Evolutionary conservation across 2,329 filamentous ascomycete species (phyloP), one percentile per base, ranked within the genome.

Genomic region (Paracoccidioides lutzii): DNA sequence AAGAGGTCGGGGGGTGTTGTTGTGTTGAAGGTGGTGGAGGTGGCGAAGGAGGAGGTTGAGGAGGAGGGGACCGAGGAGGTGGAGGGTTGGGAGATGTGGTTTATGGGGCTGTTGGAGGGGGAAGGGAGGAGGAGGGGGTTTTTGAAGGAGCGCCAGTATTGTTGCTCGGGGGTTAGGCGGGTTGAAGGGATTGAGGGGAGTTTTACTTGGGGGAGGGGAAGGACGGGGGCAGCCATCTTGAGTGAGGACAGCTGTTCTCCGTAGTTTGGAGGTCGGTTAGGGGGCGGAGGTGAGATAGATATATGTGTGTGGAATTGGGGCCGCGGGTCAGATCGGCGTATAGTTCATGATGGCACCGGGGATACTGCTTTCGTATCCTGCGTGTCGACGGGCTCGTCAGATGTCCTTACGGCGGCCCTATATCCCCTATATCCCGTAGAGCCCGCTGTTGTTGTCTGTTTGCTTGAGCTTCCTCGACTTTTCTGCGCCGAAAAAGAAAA

Each of bases 101-200:
- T 95, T 65, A 98, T 82, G 48, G 89, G 87, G 69, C 87, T 90
- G 67, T 88, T 88, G 61, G 93, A 89, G 61, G 90, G 90, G 60
- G 91, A 95, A 48, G 93, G 88, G 59, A 97, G 84, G 59, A 91
- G 83, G 57, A 95, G 82, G 62, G 90, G 88, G 63, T 90, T 93
- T 74, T 88, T 90, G 77, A 98, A 98, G 10, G 87, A 85, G 68
- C 86, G 87, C 94, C 94, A 98, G 78, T 97, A 97, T 62, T 85
- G 81, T 74, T 97, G 90, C 75, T 98, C 93, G 37, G 90, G 85
- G 5, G 91, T 95, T 50, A 91, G 75, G 51, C 66, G 67, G 54
- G 88, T 85, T 43, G 86, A 84, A 56, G 90, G 90, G 52, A 88
- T 88, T 60, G 87, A 81, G 56, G 91, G 84, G 67, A 94, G 81